Evolutionary conservation across 805 yeast species (phyloP).

Genomic region (Spencermartinsiella europaea): DNA sequence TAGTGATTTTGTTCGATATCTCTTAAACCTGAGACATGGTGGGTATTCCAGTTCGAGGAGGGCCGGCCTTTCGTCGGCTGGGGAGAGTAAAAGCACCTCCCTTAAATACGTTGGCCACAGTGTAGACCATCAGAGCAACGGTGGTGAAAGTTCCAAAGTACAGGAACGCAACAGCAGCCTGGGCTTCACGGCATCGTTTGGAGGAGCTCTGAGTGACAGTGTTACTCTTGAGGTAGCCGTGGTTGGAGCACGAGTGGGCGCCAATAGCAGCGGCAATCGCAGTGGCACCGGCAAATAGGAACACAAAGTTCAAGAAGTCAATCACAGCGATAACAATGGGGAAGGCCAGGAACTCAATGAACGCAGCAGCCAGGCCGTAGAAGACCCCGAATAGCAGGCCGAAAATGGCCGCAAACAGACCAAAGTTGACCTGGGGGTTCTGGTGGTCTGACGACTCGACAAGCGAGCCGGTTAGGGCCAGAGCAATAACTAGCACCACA

Average conservation of each 20-base stretch:
- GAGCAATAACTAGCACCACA: slow-evolving; percentile 65
- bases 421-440: slow-evolving; percentile 81
- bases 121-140: slow-evolving; percentile 54
- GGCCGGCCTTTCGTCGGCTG: slow-evolving; percentile 40
- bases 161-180: slow-evolving; percentile 76
- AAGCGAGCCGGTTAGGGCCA: slow-evolving; percentile 88
- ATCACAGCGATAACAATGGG: slow-evolving; percentile 69
- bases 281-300: slow-evolving; percentile 91
- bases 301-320: slow-evolving; percentile 85
- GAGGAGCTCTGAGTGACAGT: slow-evolving; percentile 65
- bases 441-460: slow-evolving; percentile 47
- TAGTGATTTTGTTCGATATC: too few relatives aligned
- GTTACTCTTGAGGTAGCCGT: slow-evolving; percentile 58
- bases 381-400: slow-evolving; percentile 75
- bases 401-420: slow-evolving; percentile 80
- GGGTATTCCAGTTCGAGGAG: slow-evolving; percentile 80
- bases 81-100: slow-evolving; percentile 54
- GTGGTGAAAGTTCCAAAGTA: slow-evolving; percentile 79
- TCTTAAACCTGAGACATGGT: slow-evolving; percentile 80
- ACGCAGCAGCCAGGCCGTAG: slow-evolving; percentile 73
- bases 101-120: slow-evolving; percentile 46
- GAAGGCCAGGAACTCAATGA: slow-evolving; percentile 77
- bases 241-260: slow-evolving; percentile 78
- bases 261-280: slow-evolving; percentile 90
- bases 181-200: slow-evolving; percentile 93